Evolutionary conservation across 306 rosid genomes (phyloP), one percentile per base, ranked within the genome.

Genomic region (Hippophae tibetana): DNA sequence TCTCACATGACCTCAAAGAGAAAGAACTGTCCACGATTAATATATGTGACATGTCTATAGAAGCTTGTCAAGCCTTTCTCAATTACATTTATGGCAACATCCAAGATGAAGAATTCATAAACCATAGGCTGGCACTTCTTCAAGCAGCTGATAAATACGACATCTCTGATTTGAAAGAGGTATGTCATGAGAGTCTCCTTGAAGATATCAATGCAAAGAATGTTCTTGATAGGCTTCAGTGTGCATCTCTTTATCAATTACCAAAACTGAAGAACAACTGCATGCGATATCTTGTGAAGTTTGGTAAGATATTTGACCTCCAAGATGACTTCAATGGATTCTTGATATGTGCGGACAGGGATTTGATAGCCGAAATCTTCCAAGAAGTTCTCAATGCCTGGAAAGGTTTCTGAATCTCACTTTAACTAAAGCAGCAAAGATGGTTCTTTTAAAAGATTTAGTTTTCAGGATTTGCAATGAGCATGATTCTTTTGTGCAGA

Each of bases 201-300:
- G 97, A 93, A 60, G 99, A 93, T 66, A 88, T 93, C 54, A 97
- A 93, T 67, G 42, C 86, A 6, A 93, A 74, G 47, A 93, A 93
- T 77, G 99, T 93, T 6, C 94, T 93, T 2, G 99, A 88, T 60
- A 86, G 99, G 74, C 97, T 93, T 56, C 99, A 93, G 72, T 77
- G 86, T 57, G 99, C 99, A 54, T 76, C 82, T 6, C 79, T 93
- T 5, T 93, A 84, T 72, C 86, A 81, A 61, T 65, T 93, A 72
- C 84, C 82, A 8, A 81, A 76, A 56, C 69, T 93, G 65, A 88
- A 93, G 78, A 78, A 47, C 44, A 79, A 81, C 60, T 93, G 99
- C 67, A 55, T 93, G 69, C 61, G 82, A 38, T 93, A 93, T 67
- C 96, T 93, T 18, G 95, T 93, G 63, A 88, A 84, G 74, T 93